Percentiles rank a stretch among this genome's conserved stretches.
phyloP scores from a whole-genome alignment of 306 rosid species.

The Acacia melanoxylon region DNA sequence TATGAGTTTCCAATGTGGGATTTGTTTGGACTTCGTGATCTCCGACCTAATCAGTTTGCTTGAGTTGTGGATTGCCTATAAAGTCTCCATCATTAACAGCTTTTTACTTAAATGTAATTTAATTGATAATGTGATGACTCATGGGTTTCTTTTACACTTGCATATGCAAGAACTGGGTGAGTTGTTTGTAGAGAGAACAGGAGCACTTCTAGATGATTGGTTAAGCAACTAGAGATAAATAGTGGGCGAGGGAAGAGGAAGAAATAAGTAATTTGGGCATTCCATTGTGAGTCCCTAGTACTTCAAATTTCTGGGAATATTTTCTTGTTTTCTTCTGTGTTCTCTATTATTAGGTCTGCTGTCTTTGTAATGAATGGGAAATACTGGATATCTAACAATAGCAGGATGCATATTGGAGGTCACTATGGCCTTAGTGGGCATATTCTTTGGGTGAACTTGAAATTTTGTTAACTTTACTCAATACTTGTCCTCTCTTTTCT shows the following conservation, averaged over 20 bases:
- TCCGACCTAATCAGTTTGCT: background rate
- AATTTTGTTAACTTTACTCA: background rate
- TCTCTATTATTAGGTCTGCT: background rate
- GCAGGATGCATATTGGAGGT: too few species aligned
- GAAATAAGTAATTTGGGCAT: background rate
- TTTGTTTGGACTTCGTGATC: background rate
- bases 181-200: background rate
- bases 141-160: background rate
- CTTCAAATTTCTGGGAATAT: background rate
- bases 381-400: background rate
- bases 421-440: background rate
- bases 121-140: background rate
- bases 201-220: background rate
- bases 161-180: background rate
- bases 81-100: background rate
- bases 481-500: background rate
- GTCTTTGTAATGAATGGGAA: background rate
- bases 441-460: background rate
- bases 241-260: background rate
- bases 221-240: background rate
- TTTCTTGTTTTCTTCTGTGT: background rate
- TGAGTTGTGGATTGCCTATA: background rate
- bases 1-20: background rate
- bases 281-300: background rate
- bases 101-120: background rate